A percentile compares a stretch with the other conserved stretches of the same genome.
phyloP scores from a whole-genome alignment of 768 basidiomycete species.

The Lyophyllum semitale region DNA sequence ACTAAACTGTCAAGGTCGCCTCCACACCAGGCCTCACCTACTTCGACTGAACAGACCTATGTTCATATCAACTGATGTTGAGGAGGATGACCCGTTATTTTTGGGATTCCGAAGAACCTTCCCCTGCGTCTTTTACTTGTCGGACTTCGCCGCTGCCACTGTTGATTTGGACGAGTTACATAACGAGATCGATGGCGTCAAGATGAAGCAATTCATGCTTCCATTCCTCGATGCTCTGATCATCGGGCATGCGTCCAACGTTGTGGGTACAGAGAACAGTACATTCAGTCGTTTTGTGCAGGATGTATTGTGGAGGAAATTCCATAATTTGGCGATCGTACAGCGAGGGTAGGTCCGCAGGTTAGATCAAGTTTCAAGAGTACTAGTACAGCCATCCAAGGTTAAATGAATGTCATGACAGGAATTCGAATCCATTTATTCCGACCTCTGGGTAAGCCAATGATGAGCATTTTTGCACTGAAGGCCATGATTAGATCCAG shows the following conservation, averaged over 20 bases:
- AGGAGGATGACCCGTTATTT: slow-evolving; percentile 41
- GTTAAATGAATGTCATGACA: no score
- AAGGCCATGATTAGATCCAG: no score
- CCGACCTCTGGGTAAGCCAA: no score
- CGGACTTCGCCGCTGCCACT: slow-evolving; percentile 44
- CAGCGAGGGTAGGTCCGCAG: slow-evolving; percentile 46
- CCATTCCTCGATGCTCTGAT: slow-evolving; percentile 77
- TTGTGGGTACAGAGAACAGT: slow-evolving; percentile 73
- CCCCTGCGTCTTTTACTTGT: slow-evolving; percentile 63
- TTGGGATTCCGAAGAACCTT: slow-evolving; percentile 50
- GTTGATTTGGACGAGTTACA: slow-evolving; percentile 32
- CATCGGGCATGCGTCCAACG: slow-evolving; percentile 52
- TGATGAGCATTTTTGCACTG: no score
- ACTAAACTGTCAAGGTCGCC: slow-evolving; percentile 38
- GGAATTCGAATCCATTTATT: no score
- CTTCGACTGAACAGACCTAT: slow-evolving; percentile 54
- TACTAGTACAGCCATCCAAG: background rate
- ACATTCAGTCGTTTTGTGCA: slow-evolving; percentile 74
- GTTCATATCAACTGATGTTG: slow-evolving; percentile 67
- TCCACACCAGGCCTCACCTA: slow-evolving; percentile 33
- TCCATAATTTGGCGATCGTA: slow-evolving; percentile 53
- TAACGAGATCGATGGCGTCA: slow-evolving; percentile 51
- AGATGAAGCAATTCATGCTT: slow-evolving; percentile 46
- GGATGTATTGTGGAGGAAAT: slow-evolving; percentile 66
- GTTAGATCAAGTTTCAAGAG: background rate